Percentiles rank a stretch among this genome's conserved stretches.
Evolutionary conservation across 768 basidiomycete species (phyloP).

Genomic region (Pisolithus marmoratus): DNA sequence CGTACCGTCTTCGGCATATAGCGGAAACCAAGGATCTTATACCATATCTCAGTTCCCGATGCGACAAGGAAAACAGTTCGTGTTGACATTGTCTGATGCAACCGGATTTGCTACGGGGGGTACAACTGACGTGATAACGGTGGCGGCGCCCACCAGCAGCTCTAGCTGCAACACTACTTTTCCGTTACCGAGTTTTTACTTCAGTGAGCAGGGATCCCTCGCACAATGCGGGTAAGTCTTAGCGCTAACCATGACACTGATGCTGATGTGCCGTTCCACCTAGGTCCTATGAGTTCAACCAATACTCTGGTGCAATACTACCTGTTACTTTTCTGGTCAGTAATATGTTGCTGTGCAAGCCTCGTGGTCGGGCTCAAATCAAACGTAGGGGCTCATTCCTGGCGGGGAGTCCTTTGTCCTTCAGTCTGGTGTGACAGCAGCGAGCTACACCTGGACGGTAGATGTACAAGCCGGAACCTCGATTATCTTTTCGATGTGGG

Average conservation of each 20-base stretch:
- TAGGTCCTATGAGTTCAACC: constrained; percentile 44
- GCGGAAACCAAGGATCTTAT: constrained; percentile 49
- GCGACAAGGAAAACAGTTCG: constrained; percentile 31
- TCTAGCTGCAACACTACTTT: constrained; percentile 44
- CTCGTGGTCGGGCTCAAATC: neutral
- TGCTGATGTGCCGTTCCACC: neutral
- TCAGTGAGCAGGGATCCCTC: constrained; percentile 38
- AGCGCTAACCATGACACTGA: neutral
- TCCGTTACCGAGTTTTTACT: constrained; percentile 41
- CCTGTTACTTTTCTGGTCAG: constrained; percentile 53
- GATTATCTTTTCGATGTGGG: constrained; percentile 52
- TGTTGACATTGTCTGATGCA: constrained; percentile 69
- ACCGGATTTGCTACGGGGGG: constrained; percentile 67
- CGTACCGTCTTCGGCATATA: constrained; percentile 49
- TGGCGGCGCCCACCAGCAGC: constrained; percentile 38
- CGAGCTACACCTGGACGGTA: constrained; percentile 48
- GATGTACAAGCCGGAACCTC: constrained; percentile 53
- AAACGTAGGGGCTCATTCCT: constrained; percentile 53
- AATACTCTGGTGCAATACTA: constrained; percentile 39
- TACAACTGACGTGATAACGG: constrained; percentile 41
- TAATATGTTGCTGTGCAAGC: constrained; percentile 1
- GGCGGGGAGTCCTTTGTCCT: constrained; percentile 50
- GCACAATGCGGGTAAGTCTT: constrained; percentile 51
- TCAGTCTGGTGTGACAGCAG: constrained; percentile 30
- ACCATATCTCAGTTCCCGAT: constrained; percentile 40